Conservation (phyloP, 2,329 filamentous ascomycete species). For the Tricladium varicosporioides region DNA sequence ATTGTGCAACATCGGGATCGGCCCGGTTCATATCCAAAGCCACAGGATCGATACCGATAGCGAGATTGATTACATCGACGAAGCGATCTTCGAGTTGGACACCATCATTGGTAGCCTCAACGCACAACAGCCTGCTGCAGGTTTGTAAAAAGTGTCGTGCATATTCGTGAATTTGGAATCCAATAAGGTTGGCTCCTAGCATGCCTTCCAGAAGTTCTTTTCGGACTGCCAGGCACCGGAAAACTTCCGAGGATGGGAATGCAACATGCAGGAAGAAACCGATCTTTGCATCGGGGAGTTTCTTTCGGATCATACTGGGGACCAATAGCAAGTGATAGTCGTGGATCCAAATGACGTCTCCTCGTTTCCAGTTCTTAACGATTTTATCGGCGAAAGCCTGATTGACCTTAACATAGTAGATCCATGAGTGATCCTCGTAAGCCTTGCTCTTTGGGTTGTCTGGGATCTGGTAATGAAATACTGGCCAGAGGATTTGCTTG, state of each 20-base stretch:
- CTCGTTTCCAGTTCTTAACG: conserved; percentile 86
- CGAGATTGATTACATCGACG: conserved; percentile 79
- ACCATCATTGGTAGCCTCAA: conserved; percentile 85
- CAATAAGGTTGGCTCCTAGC: conserved; percentile 86
- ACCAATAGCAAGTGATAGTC: conserved; percentile 93
- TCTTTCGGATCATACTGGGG: conserved; percentile 83
- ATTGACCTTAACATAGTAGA: conserved; percentile 90
- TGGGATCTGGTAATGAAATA: conserved; percentile 97
- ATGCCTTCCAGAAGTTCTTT: conserved; percentile 88
- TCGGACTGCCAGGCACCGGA: conserved; percentile 83
- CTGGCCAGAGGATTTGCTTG: conserved; percentile 96
- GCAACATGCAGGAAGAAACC: conserved; percentile 95
- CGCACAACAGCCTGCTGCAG: conserved; percentile 85
- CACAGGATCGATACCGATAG: conserved; percentile 88
- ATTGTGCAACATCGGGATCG: conserved; percentile 70
- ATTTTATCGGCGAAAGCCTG: conserved; percentile 91
- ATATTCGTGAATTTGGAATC: conserved; percentile 93
- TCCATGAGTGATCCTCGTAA: conserved; percentile 95
- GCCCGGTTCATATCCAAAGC: conserved; percentile 70
- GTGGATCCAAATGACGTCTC: conserved; percentile 91
- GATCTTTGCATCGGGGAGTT: conserved; percentile 89
- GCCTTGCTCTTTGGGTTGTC: conserved; percentile 98
- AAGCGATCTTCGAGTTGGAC: conserved; percentile 91
- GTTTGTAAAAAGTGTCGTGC: conserved; percentile 93
- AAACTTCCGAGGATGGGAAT: conserved; percentile 94